phyloP scores from a whole-genome alignment of 805 yeast species.

The Barnettozyma sp. region DNA sequence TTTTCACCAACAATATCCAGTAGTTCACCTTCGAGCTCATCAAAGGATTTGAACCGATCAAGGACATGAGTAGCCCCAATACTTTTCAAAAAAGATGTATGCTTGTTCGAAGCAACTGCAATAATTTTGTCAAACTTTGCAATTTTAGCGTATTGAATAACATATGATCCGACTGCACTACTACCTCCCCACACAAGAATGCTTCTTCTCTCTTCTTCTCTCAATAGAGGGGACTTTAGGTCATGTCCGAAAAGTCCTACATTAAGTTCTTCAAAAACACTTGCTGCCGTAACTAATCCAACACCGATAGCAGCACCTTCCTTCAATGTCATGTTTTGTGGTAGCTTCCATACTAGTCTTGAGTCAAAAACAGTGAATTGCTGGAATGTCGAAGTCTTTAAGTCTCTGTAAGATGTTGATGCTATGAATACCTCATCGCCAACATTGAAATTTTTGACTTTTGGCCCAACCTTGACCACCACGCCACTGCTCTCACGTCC shows the following conservation, averaged over 20 bases:
- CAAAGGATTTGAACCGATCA: conserved; percentile 28
- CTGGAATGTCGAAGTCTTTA: conserved; percentile 42
- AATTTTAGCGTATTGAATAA: conserved; percentile 36
- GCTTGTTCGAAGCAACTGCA: conserved; percentile 38
- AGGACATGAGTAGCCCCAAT: conserved; percentile 40
- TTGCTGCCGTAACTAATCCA: conserved; percentile 39
- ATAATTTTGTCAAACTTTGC: conserved; percentile 33
- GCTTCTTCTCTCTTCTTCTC: conserved; percentile 14
- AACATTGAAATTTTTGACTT: conserved; percentile 27
- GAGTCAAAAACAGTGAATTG: conserved; percentile 39
- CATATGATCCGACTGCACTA: conserved; percentile 39
- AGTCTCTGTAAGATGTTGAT: conserved; percentile 41
- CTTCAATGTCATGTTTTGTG: conserved; percentile 28
- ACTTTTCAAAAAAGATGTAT: conserved; percentile 28
- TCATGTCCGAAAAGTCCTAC: conserved; percentile 16
- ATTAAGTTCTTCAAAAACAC: conserved; percentile 26
- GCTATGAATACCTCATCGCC: conserved; percentile 38
- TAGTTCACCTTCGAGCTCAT: conserved; percentile 20
- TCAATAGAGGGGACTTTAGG: conserved; percentile 8
- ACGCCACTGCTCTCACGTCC: conserved; percentile 42
- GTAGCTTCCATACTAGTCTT: conserved; percentile 39
- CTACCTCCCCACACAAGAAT: conserved; percentile 43
- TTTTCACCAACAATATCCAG: conserved; percentile 22
- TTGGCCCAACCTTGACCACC: conserved; percentile 30
- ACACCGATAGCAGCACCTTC: conserved; percentile 43